These are phyloP conservation scores for Russula lepida DNA, from an alignment of 768 basidiomycete genomes.

Conservation along the genomic window DNA sequence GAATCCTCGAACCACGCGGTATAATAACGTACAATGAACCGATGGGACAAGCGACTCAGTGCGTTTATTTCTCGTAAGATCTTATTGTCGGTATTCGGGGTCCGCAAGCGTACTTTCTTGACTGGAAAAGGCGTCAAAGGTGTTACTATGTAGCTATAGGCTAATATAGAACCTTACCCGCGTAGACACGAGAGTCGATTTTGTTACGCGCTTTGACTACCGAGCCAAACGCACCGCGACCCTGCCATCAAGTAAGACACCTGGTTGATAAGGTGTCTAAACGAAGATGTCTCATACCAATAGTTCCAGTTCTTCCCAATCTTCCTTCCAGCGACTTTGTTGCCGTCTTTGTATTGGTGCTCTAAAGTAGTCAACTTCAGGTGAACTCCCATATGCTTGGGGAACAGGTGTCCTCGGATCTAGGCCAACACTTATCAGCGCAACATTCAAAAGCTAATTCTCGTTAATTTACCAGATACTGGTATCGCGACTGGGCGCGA, in stretches of 20 bases:
- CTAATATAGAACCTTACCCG: conserved; percentile 37
- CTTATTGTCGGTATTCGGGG: conserved; percentile 71
- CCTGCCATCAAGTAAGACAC: conserved; percentile 36
- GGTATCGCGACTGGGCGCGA: conserved; percentile 22
- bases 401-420: conserved; percentile 47
- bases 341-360: conserved; percentile 33
- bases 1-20: conserved; percentile 82
- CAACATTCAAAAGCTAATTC: background rate
- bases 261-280: background rate
- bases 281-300: conserved; percentile 36
- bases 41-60: conserved; percentile 78
- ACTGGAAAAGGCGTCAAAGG: conserved; percentile 37
- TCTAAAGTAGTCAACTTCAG: conserved; percentile 58
- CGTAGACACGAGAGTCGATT: conserved; percentile 79
- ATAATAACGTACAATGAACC: conserved; percentile 86
- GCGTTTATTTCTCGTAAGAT: conserved; percentile 90
- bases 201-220: conserved; percentile 90
- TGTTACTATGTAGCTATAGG: background rate
- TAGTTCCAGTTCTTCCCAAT: conserved; percentile 89
- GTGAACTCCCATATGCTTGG: conserved; percentile 40
- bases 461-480: conserved; percentile 22
- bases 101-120: conserved; percentile 81
- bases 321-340: conserved; percentile 82
- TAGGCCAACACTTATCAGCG: conserved; percentile 13
- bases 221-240: conserved; percentile 87